phyloP scores from a whole-genome alignment of 768 basidiomycete species.

The Serendipita sp. region DNA sequence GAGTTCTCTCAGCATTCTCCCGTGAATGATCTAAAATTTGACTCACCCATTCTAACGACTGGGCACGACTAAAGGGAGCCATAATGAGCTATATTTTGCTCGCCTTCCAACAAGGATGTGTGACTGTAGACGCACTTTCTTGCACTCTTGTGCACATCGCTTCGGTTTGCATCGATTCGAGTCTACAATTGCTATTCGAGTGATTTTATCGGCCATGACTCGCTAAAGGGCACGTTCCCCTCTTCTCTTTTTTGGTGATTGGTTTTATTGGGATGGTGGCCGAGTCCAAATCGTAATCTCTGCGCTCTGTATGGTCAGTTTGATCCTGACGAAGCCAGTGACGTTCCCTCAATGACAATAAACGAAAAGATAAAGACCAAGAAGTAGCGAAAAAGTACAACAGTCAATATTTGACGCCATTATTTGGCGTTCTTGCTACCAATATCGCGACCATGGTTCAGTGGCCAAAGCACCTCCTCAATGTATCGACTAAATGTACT shows the following conservation, averaged over 20 bases:
- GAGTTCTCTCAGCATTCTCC: too few relatives aligned
- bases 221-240: background rate
- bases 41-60: slow-evolving; percentile 89
- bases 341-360: background rate
- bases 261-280: background rate
- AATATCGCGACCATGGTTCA: background rate
- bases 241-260: too few relatives aligned
- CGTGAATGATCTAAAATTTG: too few relatives aligned
- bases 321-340: too few relatives aligned
- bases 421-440: background rate
- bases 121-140: slow-evolving; percentile 44
- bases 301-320: background rate
- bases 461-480: slow-evolving; percentile 44
- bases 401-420: background rate
- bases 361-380: background rate
- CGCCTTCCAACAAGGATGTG: background rate
- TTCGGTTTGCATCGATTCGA: slow-evolving; percentile 92
- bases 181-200: slow-evolving; percentile 92
- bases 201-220: slow-evolving; percentile 83
- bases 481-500: slow-evolving; percentile 67
- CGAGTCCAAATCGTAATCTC: background rate
- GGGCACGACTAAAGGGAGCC: slow-evolving; percentile 55
- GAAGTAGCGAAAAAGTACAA: background rate
- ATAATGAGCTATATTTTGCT: slow-evolving; percentile 7
- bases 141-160: slow-evolving; percentile 93